Evolutionary conservation across 345 rosid species (phyloP).

Genomic region (Eucalyptus albens): DNA sequence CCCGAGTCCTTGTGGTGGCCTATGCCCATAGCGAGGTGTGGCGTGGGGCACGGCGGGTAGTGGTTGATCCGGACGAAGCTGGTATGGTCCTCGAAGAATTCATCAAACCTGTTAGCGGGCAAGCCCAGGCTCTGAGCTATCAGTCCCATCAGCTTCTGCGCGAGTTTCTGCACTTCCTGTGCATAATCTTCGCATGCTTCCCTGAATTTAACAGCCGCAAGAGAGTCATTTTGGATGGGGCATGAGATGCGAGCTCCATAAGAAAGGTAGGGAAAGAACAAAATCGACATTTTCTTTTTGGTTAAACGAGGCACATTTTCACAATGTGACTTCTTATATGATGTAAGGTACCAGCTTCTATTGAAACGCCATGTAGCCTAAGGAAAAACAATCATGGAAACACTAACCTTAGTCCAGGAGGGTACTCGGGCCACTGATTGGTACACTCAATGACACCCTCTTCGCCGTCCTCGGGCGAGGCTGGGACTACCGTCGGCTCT

Average conservation of each 20-base stretch:
- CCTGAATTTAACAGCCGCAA: not conserved
- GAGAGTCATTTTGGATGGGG: not conserved
- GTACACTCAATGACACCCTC: constrained; percentile 9
- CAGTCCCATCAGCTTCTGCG: constrained; percentile 7
- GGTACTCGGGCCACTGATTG: constrained; percentile 50
- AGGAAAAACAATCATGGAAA: not conserved
- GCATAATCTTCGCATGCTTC: constrained; percentile 13
- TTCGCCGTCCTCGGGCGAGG: constrained; percentile 26
- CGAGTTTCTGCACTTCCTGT: constrained; percentile 3
- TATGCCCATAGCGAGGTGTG: constrained; percentile 18
- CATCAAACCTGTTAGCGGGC: constrained; percentile 2
- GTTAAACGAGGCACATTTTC: not conserved
- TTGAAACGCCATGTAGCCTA: not conserved
- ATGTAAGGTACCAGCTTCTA: not conserved
- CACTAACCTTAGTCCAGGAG: constrained; percentile 30
- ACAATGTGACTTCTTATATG: not conserved
- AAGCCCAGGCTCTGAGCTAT: constrained; percentile 20
- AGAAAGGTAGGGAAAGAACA: not conserved
- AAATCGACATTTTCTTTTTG: not conserved
- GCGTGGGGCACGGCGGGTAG: constrained; percentile 23
- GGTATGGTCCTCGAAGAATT: constrained; percentile 12
- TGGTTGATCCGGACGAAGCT: constrained; percentile 9
- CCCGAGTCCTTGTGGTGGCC: constrained; percentile 15
- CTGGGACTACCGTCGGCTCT: constrained; percentile 40
- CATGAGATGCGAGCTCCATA: not conserved